Percentiles rank a stretch among this genome's conserved stretches.
These are phyloP conservation scores for Podospora pseudoanserina DNA, from an alignment of 495 filamentous ascomycete genomes.

Conservation along the genomic window DNA sequence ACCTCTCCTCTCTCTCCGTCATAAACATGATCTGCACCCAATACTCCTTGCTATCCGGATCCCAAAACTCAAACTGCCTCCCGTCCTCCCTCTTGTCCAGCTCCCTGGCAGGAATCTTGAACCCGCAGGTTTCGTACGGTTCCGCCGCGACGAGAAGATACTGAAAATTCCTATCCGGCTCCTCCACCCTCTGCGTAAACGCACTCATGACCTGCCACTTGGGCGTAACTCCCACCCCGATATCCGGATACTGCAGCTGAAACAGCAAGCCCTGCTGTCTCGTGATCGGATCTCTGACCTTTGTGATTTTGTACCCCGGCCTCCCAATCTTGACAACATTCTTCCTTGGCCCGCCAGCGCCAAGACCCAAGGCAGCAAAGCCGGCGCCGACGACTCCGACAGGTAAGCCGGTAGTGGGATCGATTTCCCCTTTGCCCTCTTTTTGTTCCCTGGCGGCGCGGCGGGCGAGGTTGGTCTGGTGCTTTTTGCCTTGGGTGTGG, in stretches of 20 bases:
- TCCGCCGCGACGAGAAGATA: conserved; percentile 94
- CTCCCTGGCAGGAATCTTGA: conserved; percentile 94
- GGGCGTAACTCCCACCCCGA: conserved; percentile 68
- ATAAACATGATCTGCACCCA: conserved; percentile 99
- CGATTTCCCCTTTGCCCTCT: conserved; percentile 67
- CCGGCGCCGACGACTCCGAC: conserved; percentile 73
- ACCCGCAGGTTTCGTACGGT: conserved; percentile 94
- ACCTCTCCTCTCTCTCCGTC: conserved; percentile 96
- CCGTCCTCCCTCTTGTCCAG: conserved; percentile 75
- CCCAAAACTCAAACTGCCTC: conserved; percentile 90
- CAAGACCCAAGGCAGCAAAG: conserved; percentile 41
- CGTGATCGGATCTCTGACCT: conserved; percentile 85
- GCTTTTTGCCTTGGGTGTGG: conserved; percentile 97
- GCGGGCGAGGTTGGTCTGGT: conserved; percentile 97
- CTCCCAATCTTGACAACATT: conserved; percentile 97
- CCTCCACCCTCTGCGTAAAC: conserved; percentile 92
- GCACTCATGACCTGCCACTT: conserved; percentile 96
- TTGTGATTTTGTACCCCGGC: conserved; percentile 97
- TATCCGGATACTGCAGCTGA: conserved; percentile 94
- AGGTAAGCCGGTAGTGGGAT: conserved; percentile 69
- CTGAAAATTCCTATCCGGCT: conserved; percentile 89
- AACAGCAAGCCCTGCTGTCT: conserved; percentile 87
- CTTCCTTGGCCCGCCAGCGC: conserved; percentile 57
- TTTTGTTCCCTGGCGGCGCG: conserved; percentile 91
- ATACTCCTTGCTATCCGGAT: conserved; percentile 94